Percentiles rank a stretch among this genome's conserved stretches.
Evolutionary conservation across 805 yeast genomes (phyloP).

Genomic region (Ogataea populi-albae): DNA sequence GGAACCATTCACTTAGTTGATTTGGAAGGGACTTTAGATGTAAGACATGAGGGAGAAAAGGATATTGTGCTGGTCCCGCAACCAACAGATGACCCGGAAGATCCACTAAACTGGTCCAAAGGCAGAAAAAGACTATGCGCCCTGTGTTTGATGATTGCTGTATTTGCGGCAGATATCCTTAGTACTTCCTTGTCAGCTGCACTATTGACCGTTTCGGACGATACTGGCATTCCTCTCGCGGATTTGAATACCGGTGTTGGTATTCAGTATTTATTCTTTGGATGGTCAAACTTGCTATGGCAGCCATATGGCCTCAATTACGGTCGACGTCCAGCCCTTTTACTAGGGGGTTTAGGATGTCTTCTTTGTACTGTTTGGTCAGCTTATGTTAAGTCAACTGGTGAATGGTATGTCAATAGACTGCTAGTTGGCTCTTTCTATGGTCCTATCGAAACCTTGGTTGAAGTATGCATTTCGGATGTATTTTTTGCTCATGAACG

Average conservation of each 20-base stretch:
- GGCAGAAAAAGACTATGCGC: constrained; percentile 30
- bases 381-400: constrained; percentile 8
- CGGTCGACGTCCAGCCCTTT: constrained; percentile 19
- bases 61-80: constrained; percentile 31
- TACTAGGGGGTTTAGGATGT: constrained; percentile 9
- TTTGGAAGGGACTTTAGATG: constrained; percentile 22
- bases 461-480: constrained; percentile 28
- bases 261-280: constrained; percentile 48
- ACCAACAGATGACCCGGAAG: constrained; percentile 33
- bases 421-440: constrained; percentile 23
- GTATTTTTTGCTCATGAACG: constrained; percentile 39
- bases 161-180: constrained; percentile 41
- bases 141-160: constrained; percentile 33
- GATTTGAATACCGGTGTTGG: constrained; percentile 44
- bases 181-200: constrained; percentile 31
- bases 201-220: constrained; percentile 27
- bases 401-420: constrained; percentile 17
- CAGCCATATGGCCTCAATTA: constrained; percentile 39
- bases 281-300: constrained; percentile 32
- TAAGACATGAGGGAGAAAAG: constrained; percentile 10
- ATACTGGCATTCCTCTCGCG: constrained; percentile 20
- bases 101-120: constrained; percentile 31
- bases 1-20: constrained; percentile 50
- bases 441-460: constrained; percentile 36
- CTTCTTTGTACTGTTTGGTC: constrained; percentile 51